These are phyloP conservation scores for Beauveria medogensis DNA, from an alignment of 2,329 filamentous ascomycete genomes.

Conservation along the genomic window DNA sequence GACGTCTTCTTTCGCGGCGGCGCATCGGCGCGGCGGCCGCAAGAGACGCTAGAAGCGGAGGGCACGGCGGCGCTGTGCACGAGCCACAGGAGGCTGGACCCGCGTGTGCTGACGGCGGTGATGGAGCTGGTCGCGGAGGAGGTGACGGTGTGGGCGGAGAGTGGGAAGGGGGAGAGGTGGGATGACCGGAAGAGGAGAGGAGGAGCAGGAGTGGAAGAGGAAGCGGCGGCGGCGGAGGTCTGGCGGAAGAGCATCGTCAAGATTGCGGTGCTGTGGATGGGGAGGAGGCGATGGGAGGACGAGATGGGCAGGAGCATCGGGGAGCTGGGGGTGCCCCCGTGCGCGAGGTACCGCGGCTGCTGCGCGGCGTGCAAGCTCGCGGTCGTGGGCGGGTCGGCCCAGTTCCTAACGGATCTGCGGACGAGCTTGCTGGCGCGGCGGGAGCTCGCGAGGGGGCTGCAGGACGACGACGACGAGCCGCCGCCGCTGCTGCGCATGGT, in stretches of 20 bases:
- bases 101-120: slow-evolving; percentile 35
- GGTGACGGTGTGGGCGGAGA: slow-evolving; percentile 19
- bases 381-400: slow-evolving; percentile 35
- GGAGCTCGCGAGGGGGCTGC: background rate
- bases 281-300: slow-evolving; percentile 24
- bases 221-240: slow-evolving; percentile 17
- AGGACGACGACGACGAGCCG: background rate
- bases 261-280: slow-evolving; percentile 32
- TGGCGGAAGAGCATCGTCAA: slow-evolving; percentile 23
- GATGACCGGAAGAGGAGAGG: slow-evolving; percentile 20
- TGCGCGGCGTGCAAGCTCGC: slow-evolving; percentile 49
- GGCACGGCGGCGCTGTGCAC: slow-evolving; percentile 31
- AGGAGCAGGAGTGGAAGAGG: background rate
- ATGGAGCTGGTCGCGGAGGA: slow-evolving; percentile 35
- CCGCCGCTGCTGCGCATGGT: slow-evolving; percentile 28
- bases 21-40: slow-evolving; percentile 24
- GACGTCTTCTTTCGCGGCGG: slow-evolving; percentile 21
- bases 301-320: slow-evolving; percentile 7
- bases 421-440: slow-evolving; percentile 34
- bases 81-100: slow-evolving; percentile 32
- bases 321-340: slow-evolving; percentile 16
- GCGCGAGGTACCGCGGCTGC: slow-evolving; percentile 29
- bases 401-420: slow-evolving; percentile 36
- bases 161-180: slow-evolving; percentile 12
- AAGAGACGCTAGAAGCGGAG: slow-evolving; percentile 17